Base-by-base conservation (phyloP, 257 asterid genomes). In the Eucommia ulmoides region DNA sequence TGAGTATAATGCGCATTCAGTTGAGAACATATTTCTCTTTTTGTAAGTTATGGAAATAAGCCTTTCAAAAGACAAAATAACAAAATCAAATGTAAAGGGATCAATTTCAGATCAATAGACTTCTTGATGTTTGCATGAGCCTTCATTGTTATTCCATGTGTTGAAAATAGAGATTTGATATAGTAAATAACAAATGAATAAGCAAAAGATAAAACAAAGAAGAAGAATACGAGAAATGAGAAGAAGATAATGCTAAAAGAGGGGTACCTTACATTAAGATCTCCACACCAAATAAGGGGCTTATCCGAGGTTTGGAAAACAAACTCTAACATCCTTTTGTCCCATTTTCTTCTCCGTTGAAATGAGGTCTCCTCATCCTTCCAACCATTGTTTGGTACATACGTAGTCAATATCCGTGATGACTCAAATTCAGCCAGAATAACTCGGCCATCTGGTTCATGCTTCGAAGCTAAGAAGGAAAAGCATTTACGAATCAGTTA, bases 211-310 rank as follows among this genome's bases (percentile, higher is more conserved):
- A n/a, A n/a, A n/a, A n/a, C n/a, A n/a, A n/a, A n/a, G n/a, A n/a
- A 33, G 22, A 46, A 21, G 54, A 33, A 54, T n/a, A 41, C 15
- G 44, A 45, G 24, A 38, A 49, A 45, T 20, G 22, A 41, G 38
- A 59, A 58, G 45, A 23, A 24, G 48, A 45, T 24, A 20, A 61
- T 41, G 50, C 49, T 20, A 50, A 20, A 52, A 58, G 50, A 33
- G 50, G n/a, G n/a, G 29, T 76, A 88, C 97, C 95, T 88, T 19
- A 88, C 97, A 49, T 88, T 88, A 45, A 88, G 91, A 73, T 88
- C 97, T 1, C 97, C 97, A 64, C 93, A 84, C 95, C 97, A 88
- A 60, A 84, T 80, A 67, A 88, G 93, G 50, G 97, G 83, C 81
- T 81, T 84, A 73, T 82, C 84, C 24, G 84, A 75, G 54, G 41